Percentiles rank a stretch among this genome's conserved stretches.
Evolutionary conservation across 805 yeast genomes (phyloP).

Genomic region (Hanseniaspora nectarophila): DNA sequence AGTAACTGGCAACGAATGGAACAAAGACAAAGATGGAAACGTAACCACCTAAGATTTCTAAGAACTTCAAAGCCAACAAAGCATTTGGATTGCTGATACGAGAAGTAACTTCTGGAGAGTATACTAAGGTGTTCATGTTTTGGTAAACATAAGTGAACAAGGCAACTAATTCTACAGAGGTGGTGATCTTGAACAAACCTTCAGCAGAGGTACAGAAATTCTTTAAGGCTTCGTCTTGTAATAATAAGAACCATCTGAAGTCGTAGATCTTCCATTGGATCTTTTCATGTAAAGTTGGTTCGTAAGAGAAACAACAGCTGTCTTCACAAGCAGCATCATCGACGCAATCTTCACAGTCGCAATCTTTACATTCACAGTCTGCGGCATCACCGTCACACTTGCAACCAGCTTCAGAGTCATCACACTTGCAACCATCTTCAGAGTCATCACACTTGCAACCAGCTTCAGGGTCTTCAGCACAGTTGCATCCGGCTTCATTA

Average conservation of each 20-base stretch:
- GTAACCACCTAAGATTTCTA: conserved; percentile 10
- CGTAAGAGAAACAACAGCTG: conserved; percentile 9
- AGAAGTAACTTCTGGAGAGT: neutral
- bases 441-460: neutral
- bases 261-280: conserved; percentile 14
- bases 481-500: neutral
- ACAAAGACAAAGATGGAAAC: conserved; percentile 3
- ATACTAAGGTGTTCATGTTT: neutral
- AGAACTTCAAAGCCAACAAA: neutral
- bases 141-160: conserved; percentile 4
- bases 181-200: conserved; percentile 8
- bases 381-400: neutral
- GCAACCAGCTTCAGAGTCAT: neutral
- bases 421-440: too few species aligned
- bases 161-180: neutral
- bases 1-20: conserved; percentile 10
- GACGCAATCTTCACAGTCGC: neutral
- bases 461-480: neutral
- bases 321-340: neutral
- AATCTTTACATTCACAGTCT: neutral
- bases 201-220: conserved; percentile 9
- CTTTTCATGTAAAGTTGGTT: conserved; percentile 10
- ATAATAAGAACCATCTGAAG: conserved; percentile 9
- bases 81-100: neutral
- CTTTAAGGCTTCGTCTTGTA: conserved; percentile 7